Evolutionary conservation across 2,329 filamentous ascomycete genomes (phyloP).

Genomic region (Aspergillus awamori): DNA sequence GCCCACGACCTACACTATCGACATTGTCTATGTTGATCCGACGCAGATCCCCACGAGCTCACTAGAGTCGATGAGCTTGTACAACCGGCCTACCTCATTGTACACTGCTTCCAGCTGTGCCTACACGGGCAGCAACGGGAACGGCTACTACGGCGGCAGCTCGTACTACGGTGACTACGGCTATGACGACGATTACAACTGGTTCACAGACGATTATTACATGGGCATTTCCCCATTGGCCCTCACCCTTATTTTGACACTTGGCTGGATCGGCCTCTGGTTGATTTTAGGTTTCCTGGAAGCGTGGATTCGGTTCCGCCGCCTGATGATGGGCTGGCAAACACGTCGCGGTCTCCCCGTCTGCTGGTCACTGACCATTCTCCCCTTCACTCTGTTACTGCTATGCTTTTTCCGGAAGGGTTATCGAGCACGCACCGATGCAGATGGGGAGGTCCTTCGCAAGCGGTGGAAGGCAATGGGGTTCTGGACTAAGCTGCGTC

Average conservation of each 20-base stretch:
- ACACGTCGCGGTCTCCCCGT: constrained; percentile 36
- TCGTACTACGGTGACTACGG: neutral
- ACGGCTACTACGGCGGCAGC: constrained; percentile 1
- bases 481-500: constrained; percentile 27
- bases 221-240: constrained; percentile 30
- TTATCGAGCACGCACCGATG: constrained; percentile 30
- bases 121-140: constrained; percentile 12
- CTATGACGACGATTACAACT: constrained; percentile 19
- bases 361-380: constrained; percentile 30
- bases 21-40: constrained; percentile 31
- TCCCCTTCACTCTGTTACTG: constrained; percentile 26
- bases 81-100: constrained; percentile 17
- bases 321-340: constrained; percentile 39
- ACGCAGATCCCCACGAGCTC: constrained; percentile 31
- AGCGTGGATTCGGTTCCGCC: constrained; percentile 35
- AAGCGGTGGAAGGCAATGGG: constrained; percentile 31
- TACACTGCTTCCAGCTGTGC: constrained; percentile 22
- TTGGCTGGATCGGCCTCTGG: constrained; percentile 33
- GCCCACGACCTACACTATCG: constrained; percentile 30
- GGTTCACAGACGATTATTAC: constrained; percentile 27
- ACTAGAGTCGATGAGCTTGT: constrained; percentile 26
- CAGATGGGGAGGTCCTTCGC: constrained; percentile 29
- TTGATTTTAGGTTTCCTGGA: constrained; percentile 35
- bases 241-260: constrained; percentile 26
- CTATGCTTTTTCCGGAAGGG: constrained; percentile 32